Conservation (phyloP, 805 yeast species). For the Kuraishia molischiana region DNA sequence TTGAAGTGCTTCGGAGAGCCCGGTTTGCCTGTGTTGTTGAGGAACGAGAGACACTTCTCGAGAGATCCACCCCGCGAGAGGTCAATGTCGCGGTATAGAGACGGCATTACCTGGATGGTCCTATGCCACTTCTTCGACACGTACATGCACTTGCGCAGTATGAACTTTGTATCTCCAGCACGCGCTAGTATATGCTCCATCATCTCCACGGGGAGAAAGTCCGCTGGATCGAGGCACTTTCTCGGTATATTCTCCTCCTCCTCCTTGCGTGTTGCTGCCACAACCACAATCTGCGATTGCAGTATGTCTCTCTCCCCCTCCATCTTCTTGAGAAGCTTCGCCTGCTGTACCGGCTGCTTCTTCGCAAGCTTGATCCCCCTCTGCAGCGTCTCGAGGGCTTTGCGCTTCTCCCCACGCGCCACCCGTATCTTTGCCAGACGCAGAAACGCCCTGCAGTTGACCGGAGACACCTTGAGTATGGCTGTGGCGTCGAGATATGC, state of each 20-base stretch:
- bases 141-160: not conserved
- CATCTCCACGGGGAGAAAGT: slow-evolving; percentile 20
- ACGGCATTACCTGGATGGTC: not conserved
- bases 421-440: slow-evolving; percentile 28
- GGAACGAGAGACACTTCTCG: not conserved
- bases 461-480: slow-evolving; percentile 11
- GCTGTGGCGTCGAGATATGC: slow-evolving; percentile 29
- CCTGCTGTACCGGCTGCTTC: not conserved
- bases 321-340: not conserved
- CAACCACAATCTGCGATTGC: not conserved
- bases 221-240: slow-evolving; percentile 15
- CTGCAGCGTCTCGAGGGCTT: slow-evolving; percentile 26
- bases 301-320: not conserved
- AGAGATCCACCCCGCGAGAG: not conserved
- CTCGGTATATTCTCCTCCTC: too few species aligned
- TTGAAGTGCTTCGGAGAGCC: not conserved
- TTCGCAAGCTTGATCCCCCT: slow-evolving; percentile 26
- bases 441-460: slow-evolving; percentile 35
- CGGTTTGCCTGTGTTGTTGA: not conserved
- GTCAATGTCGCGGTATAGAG: not conserved
- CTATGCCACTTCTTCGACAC: slow-evolving; percentile 2
- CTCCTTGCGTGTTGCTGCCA: slow-evolving; percentile 6
- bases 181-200: slow-evolving; percentile 5
- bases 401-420: slow-evolving; percentile 15
- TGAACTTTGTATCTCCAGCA: not conserved